Evolutionary conservation across 176 grass and related monocot species (phyloP).

Genomic region (Rhipidocladum racemiflorum): DNA sequence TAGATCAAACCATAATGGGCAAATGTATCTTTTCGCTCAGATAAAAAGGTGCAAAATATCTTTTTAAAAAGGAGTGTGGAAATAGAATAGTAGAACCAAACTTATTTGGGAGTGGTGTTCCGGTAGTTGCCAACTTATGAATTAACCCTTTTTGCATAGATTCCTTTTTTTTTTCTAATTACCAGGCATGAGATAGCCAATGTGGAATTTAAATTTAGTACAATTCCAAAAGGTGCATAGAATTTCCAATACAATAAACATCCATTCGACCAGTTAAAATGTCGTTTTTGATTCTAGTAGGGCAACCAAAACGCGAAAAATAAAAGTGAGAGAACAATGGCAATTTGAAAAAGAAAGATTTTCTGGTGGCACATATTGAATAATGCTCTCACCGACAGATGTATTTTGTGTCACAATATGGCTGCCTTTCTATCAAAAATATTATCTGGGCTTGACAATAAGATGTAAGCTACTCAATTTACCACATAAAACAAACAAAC

Average conservation of each 20-base stretch:
- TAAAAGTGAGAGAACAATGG: neutral
- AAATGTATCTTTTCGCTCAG: too few relatives aligned
- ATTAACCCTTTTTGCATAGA: too few relatives aligned
- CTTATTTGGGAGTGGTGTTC: too few relatives aligned
- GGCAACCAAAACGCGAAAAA: neutral
- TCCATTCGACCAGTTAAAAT: neutral
- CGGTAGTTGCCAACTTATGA: too few relatives aligned
- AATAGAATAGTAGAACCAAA: too few relatives aligned
- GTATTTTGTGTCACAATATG: conserved; percentile 25
- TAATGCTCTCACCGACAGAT: neutral
- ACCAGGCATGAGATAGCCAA: neutral
- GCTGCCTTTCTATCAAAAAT: conserved; percentile 3
- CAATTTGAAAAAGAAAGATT: neutral
- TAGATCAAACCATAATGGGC: too few relatives aligned
- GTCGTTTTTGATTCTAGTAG: neutral
- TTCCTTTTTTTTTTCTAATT: too few relatives aligned
- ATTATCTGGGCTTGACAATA: neutral
- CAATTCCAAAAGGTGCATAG: neutral
- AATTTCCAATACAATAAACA: neutral
- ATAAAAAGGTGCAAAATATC: too few relatives aligned
- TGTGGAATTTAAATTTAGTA: neutral
- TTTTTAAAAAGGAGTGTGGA: too few relatives aligned
- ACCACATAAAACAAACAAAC: conserved; percentile 2
- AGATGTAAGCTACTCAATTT: conserved; percentile 2
- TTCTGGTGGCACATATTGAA: neutral